A percentile compares a stretch with the other conserved stretches of the same genome.
Evolutionary conservation across 2,329 filamentous ascomycete genomes (phyloP).

Genomic region (Colletotrichum theobromicola): DNA sequence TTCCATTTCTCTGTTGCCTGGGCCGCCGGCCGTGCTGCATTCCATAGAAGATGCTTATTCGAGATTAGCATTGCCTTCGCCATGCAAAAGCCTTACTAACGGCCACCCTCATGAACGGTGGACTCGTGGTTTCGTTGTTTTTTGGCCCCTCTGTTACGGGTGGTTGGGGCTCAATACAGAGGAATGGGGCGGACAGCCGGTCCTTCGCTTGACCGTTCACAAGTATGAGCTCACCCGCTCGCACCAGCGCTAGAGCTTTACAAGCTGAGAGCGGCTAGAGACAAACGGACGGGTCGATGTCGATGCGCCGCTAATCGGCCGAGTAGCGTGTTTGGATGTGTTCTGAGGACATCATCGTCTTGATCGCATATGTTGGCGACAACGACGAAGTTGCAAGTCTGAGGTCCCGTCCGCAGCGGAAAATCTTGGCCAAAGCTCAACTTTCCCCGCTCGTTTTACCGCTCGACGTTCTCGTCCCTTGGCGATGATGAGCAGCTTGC

Average conservation of each 20-base stretch:
- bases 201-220: not conserved
- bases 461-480: not conserved
- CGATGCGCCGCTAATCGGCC: not conserved
- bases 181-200: not conserved
- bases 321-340: not conserved
- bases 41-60: not conserved
- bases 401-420: not conserved
- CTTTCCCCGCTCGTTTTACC: not conserved
- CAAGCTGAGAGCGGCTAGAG: not conserved
- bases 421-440: not conserved
- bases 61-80: conserved; percentile 9
- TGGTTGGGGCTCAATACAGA: not conserved
- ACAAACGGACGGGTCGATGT: not conserved
- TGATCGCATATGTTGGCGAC: not conserved
- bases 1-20: not conserved
- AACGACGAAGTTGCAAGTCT: not conserved
- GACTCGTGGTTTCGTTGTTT: not conserved
- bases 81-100: not conserved
- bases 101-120: not conserved
- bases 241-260: not conserved
- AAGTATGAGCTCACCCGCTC: not conserved
- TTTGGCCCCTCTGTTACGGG: not conserved
- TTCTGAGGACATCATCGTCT: not conserved
- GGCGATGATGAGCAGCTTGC: not conserved
- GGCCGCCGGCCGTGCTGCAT: not conserved